phyloP scores from a whole-genome alignment of 1,284 basidiomycete genomes.

The Tilletia walkeri region DNA sequence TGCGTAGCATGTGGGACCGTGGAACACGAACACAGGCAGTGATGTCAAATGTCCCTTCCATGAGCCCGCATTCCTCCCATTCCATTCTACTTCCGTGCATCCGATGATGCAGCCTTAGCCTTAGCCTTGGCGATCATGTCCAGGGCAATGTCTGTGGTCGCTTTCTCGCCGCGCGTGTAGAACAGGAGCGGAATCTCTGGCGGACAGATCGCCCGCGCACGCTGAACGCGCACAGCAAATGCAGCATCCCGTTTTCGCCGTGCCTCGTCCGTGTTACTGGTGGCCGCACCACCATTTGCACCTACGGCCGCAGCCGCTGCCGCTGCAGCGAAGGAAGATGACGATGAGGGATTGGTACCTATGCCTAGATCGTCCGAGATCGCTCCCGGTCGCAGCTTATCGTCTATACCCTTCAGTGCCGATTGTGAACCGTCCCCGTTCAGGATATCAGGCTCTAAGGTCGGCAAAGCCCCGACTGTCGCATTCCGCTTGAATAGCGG shows the following conservation, averaged over 20 bases:
- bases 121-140: conserved; percentile 12
- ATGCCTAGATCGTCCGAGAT: no score
- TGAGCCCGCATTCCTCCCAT: no score
- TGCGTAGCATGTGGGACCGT: no score
- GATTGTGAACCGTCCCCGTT: no score
- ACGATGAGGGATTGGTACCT: no score
- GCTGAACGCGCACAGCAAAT: conserved; percentile 7
- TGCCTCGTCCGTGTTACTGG: neutral
- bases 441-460: neutral
- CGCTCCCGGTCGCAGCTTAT: no score
- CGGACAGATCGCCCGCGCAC: neutral
- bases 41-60: no score
- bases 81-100: no score
- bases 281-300: neutral
- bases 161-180: conserved; percentile 9
- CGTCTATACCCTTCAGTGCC: no score
- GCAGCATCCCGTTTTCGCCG: neutral
- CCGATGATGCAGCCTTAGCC: neutral
- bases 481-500: conserved; percentile 6
- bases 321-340: neutral
- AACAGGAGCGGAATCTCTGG: conserved; percentile 10
- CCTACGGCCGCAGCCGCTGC: neutral
- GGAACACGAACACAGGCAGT: no score
- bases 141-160: neutral
- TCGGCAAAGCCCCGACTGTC: neutral